phyloP scores from a whole-genome alignment of 164 flowering plant species.

The Liquidambar formosana region DNA sequence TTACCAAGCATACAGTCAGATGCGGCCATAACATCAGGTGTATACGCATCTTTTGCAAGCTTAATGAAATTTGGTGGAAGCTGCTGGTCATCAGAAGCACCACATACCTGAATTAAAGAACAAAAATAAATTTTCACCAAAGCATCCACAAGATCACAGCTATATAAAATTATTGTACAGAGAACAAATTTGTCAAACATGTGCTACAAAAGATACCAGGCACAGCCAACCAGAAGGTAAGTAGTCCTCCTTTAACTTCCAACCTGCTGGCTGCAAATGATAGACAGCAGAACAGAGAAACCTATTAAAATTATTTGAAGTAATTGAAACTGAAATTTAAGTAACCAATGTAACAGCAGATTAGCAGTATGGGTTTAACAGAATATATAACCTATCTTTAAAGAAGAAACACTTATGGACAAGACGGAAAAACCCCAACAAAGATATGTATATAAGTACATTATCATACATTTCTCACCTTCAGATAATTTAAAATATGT shows the following conservation, averaged over 20 bases:
- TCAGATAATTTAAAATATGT: too few relatives aligned
- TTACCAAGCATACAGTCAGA: slow-evolving; percentile 99
- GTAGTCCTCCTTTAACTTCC: slow-evolving; percentile 80
- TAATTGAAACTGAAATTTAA: background rate
- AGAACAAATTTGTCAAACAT: background rate
- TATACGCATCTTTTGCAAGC: slow-evolving; percentile 88
- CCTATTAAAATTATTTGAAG: background rate
- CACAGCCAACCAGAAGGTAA: slow-evolving; percentile 91
- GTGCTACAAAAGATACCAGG: slow-evolving; percentile 52
- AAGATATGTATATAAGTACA: too few relatives aligned
- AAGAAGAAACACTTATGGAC: too few relatives aligned
- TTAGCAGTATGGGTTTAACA: too few relatives aligned
- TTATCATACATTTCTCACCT: too few relatives aligned
- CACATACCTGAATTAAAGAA: slow-evolving; percentile 69
- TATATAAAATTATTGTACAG: background rate
- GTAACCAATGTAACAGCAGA: too few relatives aligned
- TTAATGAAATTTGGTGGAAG: slow-evolving; percentile 85
- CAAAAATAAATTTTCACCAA: slow-evolving; percentile 10
- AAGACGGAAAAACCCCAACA: too few relatives aligned
- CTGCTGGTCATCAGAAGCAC: slow-evolving; percentile 76
- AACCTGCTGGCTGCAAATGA: slow-evolving; percentile 79
- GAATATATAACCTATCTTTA: too few relatives aligned
- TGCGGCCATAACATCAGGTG: slow-evolving; percentile 94
- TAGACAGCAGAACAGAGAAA: slow-evolving; percentile 6
- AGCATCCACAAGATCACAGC: background rate